Base-by-base conservation (phyloP, 768 basidiomycete genomes). In the Lactarius akahatsu region DNA sequence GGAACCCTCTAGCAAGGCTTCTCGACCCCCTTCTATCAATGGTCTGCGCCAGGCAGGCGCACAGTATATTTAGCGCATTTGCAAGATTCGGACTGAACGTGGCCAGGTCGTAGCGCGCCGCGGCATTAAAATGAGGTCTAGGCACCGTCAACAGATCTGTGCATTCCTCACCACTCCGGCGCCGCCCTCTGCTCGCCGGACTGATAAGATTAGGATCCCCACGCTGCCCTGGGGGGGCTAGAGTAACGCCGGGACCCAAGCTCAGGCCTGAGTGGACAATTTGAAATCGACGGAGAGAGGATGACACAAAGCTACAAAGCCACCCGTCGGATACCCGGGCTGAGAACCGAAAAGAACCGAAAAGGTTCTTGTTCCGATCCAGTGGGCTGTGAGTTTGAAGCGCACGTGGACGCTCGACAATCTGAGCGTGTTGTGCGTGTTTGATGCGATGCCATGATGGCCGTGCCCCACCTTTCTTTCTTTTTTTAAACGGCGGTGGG, bases 201-300 rank as follows among this genome's bases (percentile, higher is more conserved):
- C 23, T 4, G 26, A 23, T 16, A 18, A 11, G 15, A 56, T 30
- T 8, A 34, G 55, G 30, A 20, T 56, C 55, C 55, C 16, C 16
- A 8, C 30, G 13, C 54, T 2, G 4, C 11, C 30, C 4, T 9
- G 18, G 18, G 16, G 16, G 32, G 56, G 18, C 18, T 32, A 36
- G 56, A 56, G 28, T 34, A 16, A 36, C 23, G 50, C n/a, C 50
- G 13, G n/a, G 13, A 23, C 23, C 32, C 18, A 34, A 11, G 0
- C n/a, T n/a, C n/a, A n/a, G n/a, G n/a, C 9, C 18, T 18, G 32
- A 36, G 18, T 4, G 4, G 16, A 7, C 9, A 13, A 57, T 57
- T 57, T 34, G 56, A 57, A 57, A 57, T 57, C 28, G 8, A 23
- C n/a, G 30, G 55, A 56, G 30, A 18, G 26, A 18, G 55, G 55